Percentiles rank a stretch among this genome's conserved stretches.
phyloP scores from a whole-genome alignment of 2,329 filamentous ascomycete species.

The Trichoderma aggressivum region DNA sequence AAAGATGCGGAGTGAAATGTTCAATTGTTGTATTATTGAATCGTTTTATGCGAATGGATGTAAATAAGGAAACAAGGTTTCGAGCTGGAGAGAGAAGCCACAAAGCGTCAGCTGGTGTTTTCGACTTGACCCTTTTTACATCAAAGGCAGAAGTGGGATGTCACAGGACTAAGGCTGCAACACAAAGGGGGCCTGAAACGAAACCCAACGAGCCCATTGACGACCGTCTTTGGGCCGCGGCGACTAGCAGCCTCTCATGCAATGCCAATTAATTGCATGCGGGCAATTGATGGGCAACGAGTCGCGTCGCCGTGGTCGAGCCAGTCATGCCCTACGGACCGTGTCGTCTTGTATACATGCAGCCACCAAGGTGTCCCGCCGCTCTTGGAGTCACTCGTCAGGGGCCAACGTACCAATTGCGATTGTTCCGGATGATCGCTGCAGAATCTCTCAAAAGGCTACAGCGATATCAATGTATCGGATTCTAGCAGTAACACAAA shows the following conservation, averaged over 20 bases:
- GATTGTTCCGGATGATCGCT: not conserved
- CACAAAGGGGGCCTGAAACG: conserved; percentile 3
- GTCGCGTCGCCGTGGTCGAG: not conserved
- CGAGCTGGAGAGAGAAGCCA: not conserved
- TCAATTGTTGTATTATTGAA: not conserved
- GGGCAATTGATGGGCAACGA: not conserved
- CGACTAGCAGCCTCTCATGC: not conserved
- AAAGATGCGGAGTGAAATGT: not conserved
- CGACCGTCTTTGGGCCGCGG: not conserved
- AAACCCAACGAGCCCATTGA: conserved; percentile 6
- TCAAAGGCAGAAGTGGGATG: not conserved
- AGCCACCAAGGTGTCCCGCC: not conserved
- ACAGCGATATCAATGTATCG: not conserved
- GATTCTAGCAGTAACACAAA: not conserved
- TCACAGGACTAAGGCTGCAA: conserved; percentile 15
- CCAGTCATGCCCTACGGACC: not conserved
- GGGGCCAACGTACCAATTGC: conserved; percentile 7
- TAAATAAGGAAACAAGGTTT: not conserved
- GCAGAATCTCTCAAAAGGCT: not conserved
- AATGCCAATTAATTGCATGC: not conserved
- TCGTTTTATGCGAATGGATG: not conserved
- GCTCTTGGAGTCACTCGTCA: not conserved
- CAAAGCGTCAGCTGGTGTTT: not conserved
- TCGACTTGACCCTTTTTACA: not conserved
- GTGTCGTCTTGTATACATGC: not conserved